Base-by-base conservation (phyloP, 2,329 filamentous ascomycete genomes). In the Stemphylium lycopersici region DNA sequence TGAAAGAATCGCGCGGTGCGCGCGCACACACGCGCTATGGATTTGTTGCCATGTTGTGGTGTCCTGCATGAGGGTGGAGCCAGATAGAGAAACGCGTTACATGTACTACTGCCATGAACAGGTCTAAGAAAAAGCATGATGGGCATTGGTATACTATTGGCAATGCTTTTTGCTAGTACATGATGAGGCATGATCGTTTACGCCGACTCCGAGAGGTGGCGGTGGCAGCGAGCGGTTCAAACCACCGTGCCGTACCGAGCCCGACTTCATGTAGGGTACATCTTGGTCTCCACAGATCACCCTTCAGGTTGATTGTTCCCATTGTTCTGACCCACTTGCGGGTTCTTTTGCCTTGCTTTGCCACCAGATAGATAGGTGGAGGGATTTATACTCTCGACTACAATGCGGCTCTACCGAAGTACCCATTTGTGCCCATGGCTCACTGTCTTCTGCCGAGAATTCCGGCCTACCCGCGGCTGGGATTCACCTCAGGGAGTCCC, bases 161-260 rank as follows among this genome's bases (percentile, higher is more conserved):
- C 13, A 45, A 24, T 34, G 32, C 11, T 22, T 22, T 45, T 31
- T 33, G 13, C 32, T 22, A 34, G 32, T 36, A 34, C 31, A 34
- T 15, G 11, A 20, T 34, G 16, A 34, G 26, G 29, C 8, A 33
- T 24, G 2, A 26, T 34, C 36, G 15, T 41, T 41, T 29, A 34
- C 10, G 26, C 31, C n/a, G 20, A 12, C 12, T 8, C 7, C n/a
- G 3, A 32, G 8, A 16, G 8, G 24, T 50, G 41, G 46, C 34
- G 16, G 41, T 45, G 20, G 31, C 40, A 49, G 43, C 49, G 49
- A 49, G 43, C 49, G 49, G 48, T 32, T 48, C 31, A 39, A 55
- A 39, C 41, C 40, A 57, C 43, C 47, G 44, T 44, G 20, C 56
- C 56, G 56, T 59, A 57, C 43, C 56, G 56, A 48, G 44, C 20